Percentiles rank a stretch among this genome's conserved stretches.
Evolutionary conservation across 768 basidiomycete species (phyloP).

Genomic region (Auriscalpium orientale): DNA sequence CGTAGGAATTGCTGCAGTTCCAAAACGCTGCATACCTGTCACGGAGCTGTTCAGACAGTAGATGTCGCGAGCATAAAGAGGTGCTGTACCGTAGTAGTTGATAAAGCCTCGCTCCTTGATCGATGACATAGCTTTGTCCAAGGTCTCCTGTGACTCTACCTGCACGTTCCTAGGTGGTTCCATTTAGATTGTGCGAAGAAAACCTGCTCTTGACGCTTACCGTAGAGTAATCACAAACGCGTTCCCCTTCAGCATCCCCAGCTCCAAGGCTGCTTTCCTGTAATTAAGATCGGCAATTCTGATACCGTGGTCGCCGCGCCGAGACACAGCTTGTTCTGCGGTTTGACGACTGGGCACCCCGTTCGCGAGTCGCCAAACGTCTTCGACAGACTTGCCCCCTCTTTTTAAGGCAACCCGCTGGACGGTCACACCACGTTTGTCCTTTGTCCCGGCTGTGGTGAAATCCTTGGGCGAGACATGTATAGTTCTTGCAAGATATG

Average conservation of each 20-base stretch:
- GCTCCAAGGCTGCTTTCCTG: slow-evolving; percentile 70
- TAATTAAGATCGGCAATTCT: slow-evolving; percentile 86
- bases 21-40: slow-evolving; percentile 96
- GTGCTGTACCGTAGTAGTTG: slow-evolving; percentile 82
- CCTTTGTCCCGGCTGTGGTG: slow-evolving; percentile 91
- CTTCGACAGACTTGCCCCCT: slow-evolving; percentile 67
- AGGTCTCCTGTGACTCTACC: slow-evolving; percentile 59
- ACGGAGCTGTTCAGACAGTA: background rate
- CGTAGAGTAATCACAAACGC: slow-evolving; percentile 90
- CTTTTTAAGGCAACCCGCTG: slow-evolving; percentile 83
- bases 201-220: slow-evolving; percentile 34
- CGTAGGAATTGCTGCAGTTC: slow-evolving; percentile 92
- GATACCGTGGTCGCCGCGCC: slow-evolving; percentile 84
- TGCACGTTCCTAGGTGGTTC: slow-evolving; percentile 64
- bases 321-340: slow-evolving; percentile 47
- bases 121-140: slow-evolving; percentile 69
- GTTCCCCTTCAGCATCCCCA: slow-evolving; percentile 97
- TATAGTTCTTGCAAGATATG: slow-evolving; percentile 70
- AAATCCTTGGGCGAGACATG: slow-evolving; percentile 75
- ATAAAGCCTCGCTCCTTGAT: slow-evolving; percentile 87
- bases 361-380: slow-evolving; percentile 81
- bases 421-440: slow-evolving; percentile 94
- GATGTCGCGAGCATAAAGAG: background rate
- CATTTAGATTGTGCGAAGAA: background rate
- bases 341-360: slow-evolving; percentile 52